Evolutionary conservation across 257 asterid species (phyloP), one percentile per base, ranked within the genome.

Genomic region (Hygrophila difformis): DNA sequence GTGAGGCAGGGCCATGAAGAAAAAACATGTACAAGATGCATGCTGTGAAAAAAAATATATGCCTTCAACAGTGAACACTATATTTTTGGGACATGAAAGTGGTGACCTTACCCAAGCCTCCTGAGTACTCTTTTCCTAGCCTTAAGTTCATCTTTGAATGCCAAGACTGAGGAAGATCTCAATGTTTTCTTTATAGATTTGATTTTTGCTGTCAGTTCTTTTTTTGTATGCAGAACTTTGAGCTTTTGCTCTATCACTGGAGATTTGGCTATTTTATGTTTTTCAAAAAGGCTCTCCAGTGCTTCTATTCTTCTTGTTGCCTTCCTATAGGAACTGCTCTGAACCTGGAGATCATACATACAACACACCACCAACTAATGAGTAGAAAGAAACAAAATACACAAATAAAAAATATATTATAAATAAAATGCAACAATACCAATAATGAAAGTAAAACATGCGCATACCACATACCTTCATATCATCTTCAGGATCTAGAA

Each of bases 81-180:
- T n/a, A n/a, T n/a, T n/a, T n/a, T n/a, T n/a, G n/a, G n/a, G 16
- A 69, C 45, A 12, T 53, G 21, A 57, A 44, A 13, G 28, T 48
- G 26, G 55, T 12, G 35, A 41, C 47, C 75, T 63, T 76, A 89
- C 98, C 92, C 92, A 18, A 85, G 71, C 74, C 98, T 77, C 62
- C 93, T 72, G 39, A 91, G 88, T 49, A 75, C 93, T 69, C 96
- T 74, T 78, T 80, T 91, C 73, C 96, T 80, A 28, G 93, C 87
- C 70, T 79, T 91, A 55, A 91, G 91, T 76, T 91, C 98, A 74
- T 86, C 96, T 69, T 78, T 91, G 74, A 91, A 91, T 46, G 96
- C 96, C 79, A 91, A 72, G 38, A 70, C 80, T 8, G 93, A 77
- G 20, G 98, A 82, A 33, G 93, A 44, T 24, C 93, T 87, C 84